Evolutionary conservation across 2,329 filamentous ascomycete species (phyloP).

Genomic region (Chrysoporthe deuterocubensis): DNA sequence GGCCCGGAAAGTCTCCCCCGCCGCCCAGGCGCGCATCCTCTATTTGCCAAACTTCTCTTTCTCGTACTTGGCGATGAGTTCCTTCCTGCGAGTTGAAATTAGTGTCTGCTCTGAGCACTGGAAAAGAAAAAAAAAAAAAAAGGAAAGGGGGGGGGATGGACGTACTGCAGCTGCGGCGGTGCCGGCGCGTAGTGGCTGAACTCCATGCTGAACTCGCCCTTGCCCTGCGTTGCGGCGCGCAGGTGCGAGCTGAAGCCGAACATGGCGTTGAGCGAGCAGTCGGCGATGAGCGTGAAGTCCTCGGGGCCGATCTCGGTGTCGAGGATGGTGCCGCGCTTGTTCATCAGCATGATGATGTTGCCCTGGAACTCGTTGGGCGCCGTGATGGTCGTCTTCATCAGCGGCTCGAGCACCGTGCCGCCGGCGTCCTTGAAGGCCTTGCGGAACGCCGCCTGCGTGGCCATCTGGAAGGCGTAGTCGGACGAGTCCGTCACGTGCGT

Average conservation of each 20-base stretch:
- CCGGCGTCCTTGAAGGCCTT: slow-evolving; percentile 84
- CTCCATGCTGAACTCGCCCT: slow-evolving; percentile 99
- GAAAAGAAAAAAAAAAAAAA: no score
- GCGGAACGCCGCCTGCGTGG: slow-evolving; percentile 94
- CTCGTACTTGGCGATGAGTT: slow-evolving; percentile 62
- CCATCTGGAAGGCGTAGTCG: slow-evolving; percentile 93
- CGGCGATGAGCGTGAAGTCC: slow-evolving; percentile 89
- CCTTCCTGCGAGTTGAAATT: slow-evolving; percentile 51
- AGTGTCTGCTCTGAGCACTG: slow-evolving; percentile 25
- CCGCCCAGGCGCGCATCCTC: neutral
- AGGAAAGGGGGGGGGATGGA: no score
- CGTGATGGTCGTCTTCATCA: slow-evolving; percentile 98
- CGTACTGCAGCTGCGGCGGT: slow-evolving; percentile 85
- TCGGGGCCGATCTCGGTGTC: slow-evolving; percentile 94
- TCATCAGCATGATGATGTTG: slow-evolving; percentile 90
- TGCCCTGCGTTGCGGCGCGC: slow-evolving; percentile 92
- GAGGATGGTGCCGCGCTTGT: slow-evolving; percentile 94
- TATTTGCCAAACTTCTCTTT: slow-evolving; percentile 46
- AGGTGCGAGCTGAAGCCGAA: slow-evolving; percentile 95
- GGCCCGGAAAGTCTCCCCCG: neutral
- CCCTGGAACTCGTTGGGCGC: slow-evolving; percentile 98
- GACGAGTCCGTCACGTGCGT: slow-evolving; percentile 98
- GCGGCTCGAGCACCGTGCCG: slow-evolving; percentile 86
- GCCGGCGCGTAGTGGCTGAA: slow-evolving; percentile 94
- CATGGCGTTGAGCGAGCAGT: slow-evolving; percentile 95